Evolutionary conservation across 345 rosid genomes (phyloP).

Genomic region (Bruguiera gymnorhiza): DNA sequence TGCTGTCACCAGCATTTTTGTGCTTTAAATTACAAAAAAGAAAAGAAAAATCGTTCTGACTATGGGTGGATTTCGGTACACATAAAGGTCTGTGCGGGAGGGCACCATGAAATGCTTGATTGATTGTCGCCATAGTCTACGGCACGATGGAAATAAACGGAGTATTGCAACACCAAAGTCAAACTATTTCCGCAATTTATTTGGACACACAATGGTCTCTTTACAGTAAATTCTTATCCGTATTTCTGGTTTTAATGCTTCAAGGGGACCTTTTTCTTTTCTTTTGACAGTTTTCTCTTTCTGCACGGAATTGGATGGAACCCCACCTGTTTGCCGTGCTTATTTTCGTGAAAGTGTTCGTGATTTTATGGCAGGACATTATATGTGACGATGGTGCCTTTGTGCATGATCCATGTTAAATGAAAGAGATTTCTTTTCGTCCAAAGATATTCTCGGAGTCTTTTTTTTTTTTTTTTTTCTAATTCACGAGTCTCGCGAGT

Average conservation of each 20-base stretch:
- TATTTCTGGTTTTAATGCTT: neutral
- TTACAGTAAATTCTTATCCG: neutral
- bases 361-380: constrained; percentile 1
- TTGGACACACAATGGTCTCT: neutral
- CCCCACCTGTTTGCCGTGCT: constrained; percentile 23
- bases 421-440: too few relatives aligned
- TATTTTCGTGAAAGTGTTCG: constrained; percentile 3
- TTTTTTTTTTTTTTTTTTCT: too few relatives aligned
- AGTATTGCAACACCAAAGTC: too few relatives aligned
- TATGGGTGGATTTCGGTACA: too few relatives aligned
- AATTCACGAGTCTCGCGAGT: too few relatives aligned
- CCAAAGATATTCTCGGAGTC: too few relatives aligned
- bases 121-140: neutral
- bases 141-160: too few relatives aligned
- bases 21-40: too few relatives aligned
- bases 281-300: neutral
- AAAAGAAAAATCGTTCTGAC: too few relatives aligned
- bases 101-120: too few relatives aligned
- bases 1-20: too few relatives aligned
- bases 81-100: too few relatives aligned
- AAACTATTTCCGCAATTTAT: neutral
- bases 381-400: neutral
- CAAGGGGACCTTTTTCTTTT: neutral
- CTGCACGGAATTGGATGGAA: neutral
- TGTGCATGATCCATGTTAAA: neutral